Conservation (phyloP, 2,329 filamentous ascomycete genomes). For the Septoria linicola region DNA sequence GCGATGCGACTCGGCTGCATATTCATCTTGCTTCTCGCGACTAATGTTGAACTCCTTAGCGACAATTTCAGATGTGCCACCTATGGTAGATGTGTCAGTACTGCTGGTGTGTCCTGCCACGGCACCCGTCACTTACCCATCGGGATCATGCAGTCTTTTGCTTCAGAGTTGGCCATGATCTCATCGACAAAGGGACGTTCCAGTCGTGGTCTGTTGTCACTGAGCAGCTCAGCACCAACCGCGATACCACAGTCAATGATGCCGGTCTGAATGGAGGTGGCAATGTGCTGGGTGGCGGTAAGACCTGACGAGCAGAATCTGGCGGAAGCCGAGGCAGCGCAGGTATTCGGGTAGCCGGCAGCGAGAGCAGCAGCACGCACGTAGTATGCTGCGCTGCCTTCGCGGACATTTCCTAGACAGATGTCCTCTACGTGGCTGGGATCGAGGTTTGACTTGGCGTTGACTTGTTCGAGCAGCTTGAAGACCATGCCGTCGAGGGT, state of each 20-base stretch:
- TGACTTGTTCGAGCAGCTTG: conserved; percentile 68
- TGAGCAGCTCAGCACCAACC: conserved; percentile 94
- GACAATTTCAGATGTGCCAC: conserved; percentile 75
- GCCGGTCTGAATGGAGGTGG: conserved; percentile 71
- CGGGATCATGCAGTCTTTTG: conserved; percentile 82
- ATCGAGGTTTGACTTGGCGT: conserved; percentile 37
- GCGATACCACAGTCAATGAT: conserved; percentile 72
- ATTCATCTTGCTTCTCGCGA: conserved; percentile 74
- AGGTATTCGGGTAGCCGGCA: conserved; percentile 87
- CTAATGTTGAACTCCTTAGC: conserved; percentile 70
- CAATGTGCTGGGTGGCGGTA: conserved; percentile 72
- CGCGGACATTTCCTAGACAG: conserved; percentile 83
- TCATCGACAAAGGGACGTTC: conserved; percentile 72
- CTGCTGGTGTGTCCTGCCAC: too few relatives aligned
- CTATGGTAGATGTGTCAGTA: not conserved
- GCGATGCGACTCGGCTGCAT: conserved; percentile 71
- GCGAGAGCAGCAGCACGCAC: conserved; percentile 80
- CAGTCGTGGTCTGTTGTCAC: conserved; percentile 81
- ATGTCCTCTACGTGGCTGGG: conserved; percentile 61
- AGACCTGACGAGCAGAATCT: conserved; percentile 82
- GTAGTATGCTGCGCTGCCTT: conserved; percentile 82
- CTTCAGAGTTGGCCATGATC: conserved; percentile 67
- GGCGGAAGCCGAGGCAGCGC: conserved; percentile 75
- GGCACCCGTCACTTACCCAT: conserved; percentile 78
- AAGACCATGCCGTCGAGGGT: conserved; percentile 82